Conservation (phyloP, 768 basidiomycete species). For the Pulveroboletus sp. region DNA sequence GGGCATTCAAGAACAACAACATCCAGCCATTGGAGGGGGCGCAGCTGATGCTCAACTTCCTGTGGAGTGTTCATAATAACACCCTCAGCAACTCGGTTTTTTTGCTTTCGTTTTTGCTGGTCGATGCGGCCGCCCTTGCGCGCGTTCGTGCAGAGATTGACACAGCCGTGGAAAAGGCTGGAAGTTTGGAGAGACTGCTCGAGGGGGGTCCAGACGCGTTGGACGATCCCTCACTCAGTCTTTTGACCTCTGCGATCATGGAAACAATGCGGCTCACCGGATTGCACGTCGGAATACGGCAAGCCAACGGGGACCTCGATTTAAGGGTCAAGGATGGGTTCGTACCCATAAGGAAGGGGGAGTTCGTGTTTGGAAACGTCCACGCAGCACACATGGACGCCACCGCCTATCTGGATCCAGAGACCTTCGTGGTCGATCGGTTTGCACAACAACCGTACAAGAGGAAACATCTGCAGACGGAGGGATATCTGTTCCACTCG, state of each 20-base stretch:
- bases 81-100: constrained; percentile 19
- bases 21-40: constrained; percentile 19
- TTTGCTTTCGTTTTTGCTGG: constrained; percentile 33
- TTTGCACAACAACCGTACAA: constrained; percentile 15
- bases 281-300: constrained; percentile 15
- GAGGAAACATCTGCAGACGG: constrained; percentile 13
- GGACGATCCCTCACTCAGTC: constrained; percentile 16
- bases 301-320: constrained; percentile 17
- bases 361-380: constrained; percentile 18
- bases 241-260: constrained; percentile 26
- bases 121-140: constrained; percentile 41
- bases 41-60: constrained; percentile 15
- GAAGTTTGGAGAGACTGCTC: constrained; percentile 12
- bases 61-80: constrained; percentile 24
- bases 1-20: constrained; percentile 15
- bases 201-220: constrained; percentile 9
- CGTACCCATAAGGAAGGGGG: constrained; percentile 20
- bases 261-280: constrained; percentile 24
- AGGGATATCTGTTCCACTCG: constrained; percentile 9
- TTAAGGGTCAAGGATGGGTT: constrained; percentile 6
- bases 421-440: constrained; percentile 18
- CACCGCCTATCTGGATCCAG: constrained; percentile 7
- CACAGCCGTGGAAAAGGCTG: constrained; percentile 8
- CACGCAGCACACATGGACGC: constrained; percentile 19
- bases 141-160: constrained; percentile 49